Percentiles rank a stretch among this genome's conserved stretches.
These are phyloP conservation scores for Stenogyne calaminthoides DNA, from an alignment of 305 asterid genomes.

Conservation along the genomic window DNA sequence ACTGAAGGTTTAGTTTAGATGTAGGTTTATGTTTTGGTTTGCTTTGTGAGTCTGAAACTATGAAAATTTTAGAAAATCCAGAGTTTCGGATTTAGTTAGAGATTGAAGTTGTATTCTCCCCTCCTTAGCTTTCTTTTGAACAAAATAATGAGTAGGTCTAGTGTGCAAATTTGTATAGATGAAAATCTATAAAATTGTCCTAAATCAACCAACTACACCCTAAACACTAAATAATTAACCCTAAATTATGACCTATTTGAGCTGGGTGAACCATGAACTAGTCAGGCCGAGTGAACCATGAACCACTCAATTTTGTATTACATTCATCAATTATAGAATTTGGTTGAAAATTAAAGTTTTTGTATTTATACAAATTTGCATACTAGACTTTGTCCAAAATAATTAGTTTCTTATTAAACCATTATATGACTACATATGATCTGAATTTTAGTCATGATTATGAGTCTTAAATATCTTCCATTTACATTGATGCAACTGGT, in stretches of 20 bases:
- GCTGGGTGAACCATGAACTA: too few relatives aligned
- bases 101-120: neutral
- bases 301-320: too few relatives aligned
- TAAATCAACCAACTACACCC: too few relatives aligned
- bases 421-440: neutral
- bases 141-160: neutral
- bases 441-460: neutral
- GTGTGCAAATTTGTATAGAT: too few relatives aligned
- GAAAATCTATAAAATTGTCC: too few relatives aligned
- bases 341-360: too few relatives aligned
- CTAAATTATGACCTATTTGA: too few relatives aligned
- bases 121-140: neutral
- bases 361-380: too few relatives aligned
- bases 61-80: neutral
- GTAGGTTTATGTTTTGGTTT: neutral
- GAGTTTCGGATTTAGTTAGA: neutral
- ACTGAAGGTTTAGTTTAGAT: neutral
- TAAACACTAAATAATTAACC: too few relatives aligned
- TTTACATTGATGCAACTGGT: neutral
- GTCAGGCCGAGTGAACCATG: too few relatives aligned
- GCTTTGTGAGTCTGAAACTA: neutral
- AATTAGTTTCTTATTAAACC: neutral
- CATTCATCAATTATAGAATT: too few relatives aligned
- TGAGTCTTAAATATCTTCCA: neutral
- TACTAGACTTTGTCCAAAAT: too few relatives aligned